phyloP scores from a whole-genome alignment of 345 rosid genomes.

The Nasturtium officinale region DNA sequence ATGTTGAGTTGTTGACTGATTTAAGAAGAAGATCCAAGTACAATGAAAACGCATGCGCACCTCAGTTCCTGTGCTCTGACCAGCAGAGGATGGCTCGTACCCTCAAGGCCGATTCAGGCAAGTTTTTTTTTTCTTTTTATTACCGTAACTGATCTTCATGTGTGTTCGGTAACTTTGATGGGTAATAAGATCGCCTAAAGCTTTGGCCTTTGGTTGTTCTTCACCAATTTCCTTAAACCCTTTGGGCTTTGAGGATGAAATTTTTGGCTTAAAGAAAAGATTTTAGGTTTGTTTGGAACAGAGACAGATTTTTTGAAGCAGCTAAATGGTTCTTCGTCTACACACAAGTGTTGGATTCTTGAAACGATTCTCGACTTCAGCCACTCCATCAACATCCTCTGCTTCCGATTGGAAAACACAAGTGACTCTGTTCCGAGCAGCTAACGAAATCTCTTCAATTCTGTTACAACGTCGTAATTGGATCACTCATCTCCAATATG shows the following conservation, averaged over 20 bases:
- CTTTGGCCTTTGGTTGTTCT: slow-evolving; percentile 1
- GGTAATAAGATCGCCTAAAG: background rate
- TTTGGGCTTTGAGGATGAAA: background rate
- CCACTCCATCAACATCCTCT: slow-evolving; percentile 36
- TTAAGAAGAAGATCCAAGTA: slow-evolving; percentile 3
- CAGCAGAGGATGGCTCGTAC: background rate
- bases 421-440: slow-evolving; percentile 45
- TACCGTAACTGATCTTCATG: background rate
- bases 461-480: slow-evolving; percentile 61
- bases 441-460: slow-evolving; percentile 58
- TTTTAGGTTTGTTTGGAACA: background rate
- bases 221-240: slow-evolving; percentile 1
- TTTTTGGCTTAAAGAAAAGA: background rate
- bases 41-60: background rate
- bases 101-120: background rate
- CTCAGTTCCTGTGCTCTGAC: background rate
- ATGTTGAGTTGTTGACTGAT: slow-evolving; percentile 23
- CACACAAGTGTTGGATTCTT: slow-evolving; percentile 7
- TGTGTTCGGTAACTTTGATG: background rate
- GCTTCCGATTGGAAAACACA: slow-evolving; percentile 56
- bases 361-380: slow-evolving; percentile 48
- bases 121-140: background rate
- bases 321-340: slow-evolving; percentile 30
- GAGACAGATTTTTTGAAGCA: background rate
- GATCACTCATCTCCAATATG: slow-evolving; percentile 48